Evolutionary conservation across 83 land plant species (phyloP), one percentile per base, ranked within the genome.

Genomic region (Diphasiastrum complanatum): DNA sequence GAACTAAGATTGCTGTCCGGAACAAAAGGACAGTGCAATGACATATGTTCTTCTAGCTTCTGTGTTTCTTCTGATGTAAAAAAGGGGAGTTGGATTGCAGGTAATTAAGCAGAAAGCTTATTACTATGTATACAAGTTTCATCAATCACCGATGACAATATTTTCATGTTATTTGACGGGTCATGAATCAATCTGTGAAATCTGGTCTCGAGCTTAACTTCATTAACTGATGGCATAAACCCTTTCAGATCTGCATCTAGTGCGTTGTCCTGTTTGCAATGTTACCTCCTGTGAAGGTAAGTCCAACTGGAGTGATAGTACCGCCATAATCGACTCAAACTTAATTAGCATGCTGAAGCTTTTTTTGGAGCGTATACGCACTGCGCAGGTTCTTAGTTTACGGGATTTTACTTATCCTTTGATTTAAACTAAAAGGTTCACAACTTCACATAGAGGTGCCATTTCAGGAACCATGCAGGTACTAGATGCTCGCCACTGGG

Each of bases 241-340:
- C 4, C n/a, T n/a, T 74, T 26, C 77, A 88, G 95, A 88, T 82
- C 67, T 88, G 47, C 90, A 88, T 69, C 84, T 88, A 22, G 95
- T 83, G 60, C 76, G 82, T n/a, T 88, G 95, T 56, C 90, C 95
- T 28, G 84, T 85, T 32, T 88, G 95, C 77, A 79, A 85, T 67
- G 82, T 78, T 2, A 47, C 68, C 65, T 69, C 80, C n/a, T 88
- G 95, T 62, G 95, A 88, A 76, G 95, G 95, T 85, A 60, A 58
- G 33, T 41, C n/a, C n/a, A n/a, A n/a, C n/a, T n/a, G n/a, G n/a
- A n/a, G n/a, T n/a, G n/a, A n/a, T n/a, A n/a, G n/a, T n/a, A n/a
- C n/a, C n/a, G n/a, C n/a, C n/a, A n/a, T n/a, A n/a, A n/a, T n/a
- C n/a, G n/a, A n/a, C n/a, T n/a, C n/a, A n/a, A n/a, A n/a, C n/a